Base-by-base conservation (phyloP, 768 basidiomycete species). In the Kwoniella botswanensis region DNA sequence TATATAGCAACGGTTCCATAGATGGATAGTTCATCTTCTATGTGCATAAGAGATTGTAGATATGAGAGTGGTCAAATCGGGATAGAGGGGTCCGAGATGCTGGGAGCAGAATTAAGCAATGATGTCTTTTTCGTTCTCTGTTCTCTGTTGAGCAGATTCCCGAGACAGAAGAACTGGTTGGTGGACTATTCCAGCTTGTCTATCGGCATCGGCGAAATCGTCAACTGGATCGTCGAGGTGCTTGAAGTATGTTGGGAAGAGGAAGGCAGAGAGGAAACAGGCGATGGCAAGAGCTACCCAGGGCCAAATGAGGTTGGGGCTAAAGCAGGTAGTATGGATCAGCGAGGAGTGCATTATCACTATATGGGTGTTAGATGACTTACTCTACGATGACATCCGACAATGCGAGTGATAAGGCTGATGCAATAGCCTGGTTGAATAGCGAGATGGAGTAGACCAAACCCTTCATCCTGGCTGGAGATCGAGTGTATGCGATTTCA, bases 401-500 rank as follows among this genome's bases (percentile, higher is more conserved):
- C 52, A 78, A 53, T 24, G 81, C 81, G 13, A 80, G 73, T 6
- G 67, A 63, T 52, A 84, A 65, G 41, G 83, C 83, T 22, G 77
- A 68, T 3, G 79, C 73, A 71, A 83, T 76, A 65, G 83, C 83
- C 1, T 62, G 63, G 53, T 69, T 74, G 78, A 72, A 82, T 74
- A 65, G 82, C 83, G 3, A 65, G 63, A 55, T 70, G 71, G 77
- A 82, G 82, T 35, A 82, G 72, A 83, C 80, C 35, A 82, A 68
- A 70, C 74, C 77, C 80, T 82, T 80, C 81, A 82, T 83, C 44
- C 79, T 64, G 26, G 75, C 75, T 4, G 83, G 83, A 12, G 83
- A 72, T 46, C 78, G 71, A 42, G 81, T 81, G 71, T 83, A 82
- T 24, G 83, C 83, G 21, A 81, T 52, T 73, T 84, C 82, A 68